Conservation (phyloP, 805 yeast genomes). For the Cyberlindnera nakhonratchasimensis region DNA sequence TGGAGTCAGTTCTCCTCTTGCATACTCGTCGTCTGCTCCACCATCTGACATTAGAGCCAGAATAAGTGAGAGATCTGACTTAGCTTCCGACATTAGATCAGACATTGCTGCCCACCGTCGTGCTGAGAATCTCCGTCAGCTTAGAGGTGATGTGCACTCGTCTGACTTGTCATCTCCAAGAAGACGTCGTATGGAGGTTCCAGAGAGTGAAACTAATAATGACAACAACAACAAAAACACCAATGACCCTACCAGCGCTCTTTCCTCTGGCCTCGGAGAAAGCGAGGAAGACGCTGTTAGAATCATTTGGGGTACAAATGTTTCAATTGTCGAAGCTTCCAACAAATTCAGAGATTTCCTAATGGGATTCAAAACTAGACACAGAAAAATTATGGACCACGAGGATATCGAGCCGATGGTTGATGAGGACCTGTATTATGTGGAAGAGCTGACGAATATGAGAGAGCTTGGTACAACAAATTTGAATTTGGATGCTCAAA, state of each 20-base stretch:
- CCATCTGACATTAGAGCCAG: slow-evolving; percentile 28
- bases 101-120: slow-evolving; percentile 38
- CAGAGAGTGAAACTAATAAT: slow-evolving; percentile 25
- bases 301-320: slow-evolving; percentile 98
- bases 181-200: slow-evolving; percentile 53
- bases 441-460: slow-evolving; percentile 70
- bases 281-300: slow-evolving; percentile 71
- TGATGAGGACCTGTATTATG: slow-evolving; percentile 73
- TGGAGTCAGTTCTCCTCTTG: slow-evolving; percentile 44
- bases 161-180: slow-evolving; percentile 72
- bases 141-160: slow-evolving; percentile 77
- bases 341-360: slow-evolving; percentile 78
- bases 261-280: slow-evolving; percentile 23
- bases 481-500: slow-evolving; percentile 78
- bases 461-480: slow-evolving; percentile 75
- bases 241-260: slow-evolving; percentile 28
- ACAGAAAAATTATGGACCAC: slow-evolving; percentile 51
- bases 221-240: slow-evolving; percentile 23
- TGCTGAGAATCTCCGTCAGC: slow-evolving; percentile 46
- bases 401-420: slow-evolving; percentile 40
- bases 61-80: slow-evolving; percentile 29
- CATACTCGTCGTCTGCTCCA: slow-evolving; percentile 37
- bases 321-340: slow-evolving; percentile 83
- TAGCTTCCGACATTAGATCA: slow-evolving; percentile 41
- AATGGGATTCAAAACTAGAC: slow-evolving; percentile 75